Evolutionary conservation across 371 early-diverging fungal species (phyloP), one percentile per base, ranked within the genome.

Genomic region (Agmasoma carcini): DNA sequence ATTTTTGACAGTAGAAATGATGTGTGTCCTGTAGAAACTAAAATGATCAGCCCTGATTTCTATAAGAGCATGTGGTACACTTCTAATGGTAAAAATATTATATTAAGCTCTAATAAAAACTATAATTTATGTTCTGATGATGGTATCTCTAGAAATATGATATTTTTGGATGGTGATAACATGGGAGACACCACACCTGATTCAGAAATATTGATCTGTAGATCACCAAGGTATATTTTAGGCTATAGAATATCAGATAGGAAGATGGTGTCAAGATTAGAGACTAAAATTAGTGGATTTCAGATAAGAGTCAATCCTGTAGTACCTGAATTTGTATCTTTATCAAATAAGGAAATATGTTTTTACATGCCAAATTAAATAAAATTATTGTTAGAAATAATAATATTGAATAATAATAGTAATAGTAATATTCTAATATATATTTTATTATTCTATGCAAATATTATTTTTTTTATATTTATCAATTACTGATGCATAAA

Each of bases 1-100:
- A 53, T 63, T 1, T 63, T 49, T 44, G 64, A 63, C 26, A 41
- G 25, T 19, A 59, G 64, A 37, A 57, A 61, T 23, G 50, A 34
- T 33, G 20, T 31, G 15, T 50, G 59, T 9, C 52, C 50, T 19
- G 15, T 38, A 38, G 30, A 6, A 11, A 48, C 41, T 17, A 52
- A 39, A 26, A 22, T 22, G 15, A 38, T 58, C 29, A 22, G 33
- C 5, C 33, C 29, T 9, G 39, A 48, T 19, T 54, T 44, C 9
- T 59, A 64, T 19, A 29, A 48, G 12, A 45, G 27, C 15, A 38
- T 59, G 1, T 37, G 17, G 14, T 60, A 60, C 26, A 30, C 57
- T 17, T 29, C 52, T 7, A 52, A 64, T 39, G 53, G 31, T 37
- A 31, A 11, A 15, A n/a, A 14, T 23, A 51, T 64, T 17, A 9